Evolutionary conservation across 2,329 filamentous ascomycete genomes (phyloP), one percentile per base, ranked within the genome.

Genomic region (Talaromyces sp.): DNA sequence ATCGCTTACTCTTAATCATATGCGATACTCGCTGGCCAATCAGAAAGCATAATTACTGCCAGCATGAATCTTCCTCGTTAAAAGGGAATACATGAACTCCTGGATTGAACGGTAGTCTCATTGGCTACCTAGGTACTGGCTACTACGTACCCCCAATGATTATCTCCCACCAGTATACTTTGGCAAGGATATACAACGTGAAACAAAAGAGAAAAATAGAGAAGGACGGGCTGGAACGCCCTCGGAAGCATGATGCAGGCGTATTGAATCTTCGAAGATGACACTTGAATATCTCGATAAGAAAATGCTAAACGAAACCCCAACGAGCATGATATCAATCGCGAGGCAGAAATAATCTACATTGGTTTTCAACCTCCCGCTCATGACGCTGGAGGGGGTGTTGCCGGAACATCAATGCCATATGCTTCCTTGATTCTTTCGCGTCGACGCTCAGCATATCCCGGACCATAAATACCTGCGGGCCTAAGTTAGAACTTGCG

Each of bases 381-480:
- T 73, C 67, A 75, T 71, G 73, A 74, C 58, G 74, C 70, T 53
- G 74, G 68, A 63, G 70, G 67, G 56, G 69, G 69, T 62, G 87
- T 83, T 57, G 85, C 82, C 69, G 87, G 84, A 69, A 96, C 86
- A 64, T 96, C 91, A 69, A 95, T 84, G 60, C 91, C 91, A 69
- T 96, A 96, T 74, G 86, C 89, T 76, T 91, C 87, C 82, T 89
- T 87, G 73, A 97, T 82, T 66, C 89, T 83, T 78, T 91, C 81
- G 64, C 85, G 84, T 73, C 92, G 86, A 74, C 92, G 82, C 80
- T 96, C 89, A 66, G 89, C 88, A 71, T 94, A 96, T 53, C 90
- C 90, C 15, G 89, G 86, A 40, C 84, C 88, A 65, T 87, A 82
- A 67, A 96, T 90, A 57, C 89, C 91, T 96, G 65, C 7, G 11